A percentile compares a stretch with the other conserved stretches of the same genome.
Evolutionary conservation across 2,329 filamentous ascomycete genomes (phyloP).

Genomic region (Stagonosporopsis rhizophila): DNA sequence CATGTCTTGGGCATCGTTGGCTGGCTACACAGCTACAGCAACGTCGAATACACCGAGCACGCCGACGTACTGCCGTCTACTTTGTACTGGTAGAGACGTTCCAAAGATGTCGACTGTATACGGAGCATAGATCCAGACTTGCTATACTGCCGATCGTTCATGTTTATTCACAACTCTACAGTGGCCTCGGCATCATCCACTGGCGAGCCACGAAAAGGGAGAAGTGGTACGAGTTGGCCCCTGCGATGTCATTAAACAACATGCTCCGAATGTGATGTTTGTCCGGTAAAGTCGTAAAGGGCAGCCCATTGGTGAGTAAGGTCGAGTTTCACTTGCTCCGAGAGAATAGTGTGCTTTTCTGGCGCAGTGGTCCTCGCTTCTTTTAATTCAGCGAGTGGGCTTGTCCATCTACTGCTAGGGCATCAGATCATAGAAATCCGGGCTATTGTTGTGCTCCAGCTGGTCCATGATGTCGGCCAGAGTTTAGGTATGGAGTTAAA

Average conservation of each 20-base stretch:
- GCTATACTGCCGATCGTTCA: constrained; percentile 9
- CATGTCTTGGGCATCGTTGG: constrained; percentile 17
- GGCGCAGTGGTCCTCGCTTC: constrained; percentile 7
- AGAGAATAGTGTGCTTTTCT: constrained; percentile 1
- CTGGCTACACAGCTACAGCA: constrained; percentile 11
- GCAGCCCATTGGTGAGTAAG: constrained; percentile 4
- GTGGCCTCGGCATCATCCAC: constrained; percentile 11
- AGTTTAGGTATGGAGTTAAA: constrained; percentile 17
- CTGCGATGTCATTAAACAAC: constrained; percentile 15
- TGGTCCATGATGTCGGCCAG: constrained; percentile 19
- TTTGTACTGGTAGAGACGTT: constrained; percentile 1
- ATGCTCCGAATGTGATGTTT: constrained; percentile 4
- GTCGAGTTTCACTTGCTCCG: constrained; percentile 12
- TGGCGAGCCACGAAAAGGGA: constrained; percentile 5
- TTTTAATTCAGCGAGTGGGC: constrained; percentile 17
- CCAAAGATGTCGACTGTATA: constrained; percentile 21
- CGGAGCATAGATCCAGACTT: constrained; percentile 14
- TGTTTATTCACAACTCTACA: constrained; percentile 16
- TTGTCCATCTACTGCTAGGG: constrained; percentile 1
- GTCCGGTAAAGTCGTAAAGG: background rate
- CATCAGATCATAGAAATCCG: background rate
- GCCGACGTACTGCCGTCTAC: constrained; percentile 8
- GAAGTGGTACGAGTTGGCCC: constrained; percentile 15
- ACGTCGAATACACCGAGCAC: constrained; percentile 12
- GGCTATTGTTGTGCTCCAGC: constrained; percentile 14